phyloP scores from a whole-genome alignment of 164 flowering plant species.

The Piper longum region DNA sequence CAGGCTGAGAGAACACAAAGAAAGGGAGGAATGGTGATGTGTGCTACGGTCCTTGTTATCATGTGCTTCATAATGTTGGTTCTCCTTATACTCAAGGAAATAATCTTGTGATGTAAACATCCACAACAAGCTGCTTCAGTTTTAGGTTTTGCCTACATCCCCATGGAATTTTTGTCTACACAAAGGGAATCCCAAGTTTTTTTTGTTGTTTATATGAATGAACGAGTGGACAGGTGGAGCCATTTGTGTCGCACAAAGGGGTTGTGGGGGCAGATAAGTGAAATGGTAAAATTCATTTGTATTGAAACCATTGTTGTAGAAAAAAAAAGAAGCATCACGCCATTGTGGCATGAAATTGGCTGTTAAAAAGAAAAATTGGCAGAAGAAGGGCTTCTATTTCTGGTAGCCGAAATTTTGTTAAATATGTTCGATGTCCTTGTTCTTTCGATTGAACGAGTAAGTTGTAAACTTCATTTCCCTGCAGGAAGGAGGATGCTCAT shows the following conservation, averaged over 20 bases:
- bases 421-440: no score
- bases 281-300: background rate
- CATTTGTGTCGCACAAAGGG: no score
- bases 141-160: background rate
- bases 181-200: slow-evolving; percentile 24
- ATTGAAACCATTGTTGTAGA: background rate
- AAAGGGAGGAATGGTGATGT: slow-evolving; percentile 86
- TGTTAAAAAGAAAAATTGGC: no score
- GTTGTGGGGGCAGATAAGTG: background rate
- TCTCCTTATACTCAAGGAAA: slow-evolving; percentile 65
- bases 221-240: no score
- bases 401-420: no score
- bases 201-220: slow-evolving; percentile 26
- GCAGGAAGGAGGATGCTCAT: slow-evolving; percentile 48
- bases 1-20: slow-evolving; percentile 92
- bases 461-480: no score
- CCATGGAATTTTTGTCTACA: background rate
- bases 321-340: no score
- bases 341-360: no score
- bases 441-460: no score
- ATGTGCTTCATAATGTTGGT: slow-evolving; percentile 87
- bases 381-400: no score
- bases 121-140: background rate
- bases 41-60: slow-evolving; percentile 69
- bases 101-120: slow-evolving; percentile 32